Evolutionary conservation across 2,329 filamentous ascomycete genomes (phyloP).

Genomic region (Cytospora mali): DNA sequence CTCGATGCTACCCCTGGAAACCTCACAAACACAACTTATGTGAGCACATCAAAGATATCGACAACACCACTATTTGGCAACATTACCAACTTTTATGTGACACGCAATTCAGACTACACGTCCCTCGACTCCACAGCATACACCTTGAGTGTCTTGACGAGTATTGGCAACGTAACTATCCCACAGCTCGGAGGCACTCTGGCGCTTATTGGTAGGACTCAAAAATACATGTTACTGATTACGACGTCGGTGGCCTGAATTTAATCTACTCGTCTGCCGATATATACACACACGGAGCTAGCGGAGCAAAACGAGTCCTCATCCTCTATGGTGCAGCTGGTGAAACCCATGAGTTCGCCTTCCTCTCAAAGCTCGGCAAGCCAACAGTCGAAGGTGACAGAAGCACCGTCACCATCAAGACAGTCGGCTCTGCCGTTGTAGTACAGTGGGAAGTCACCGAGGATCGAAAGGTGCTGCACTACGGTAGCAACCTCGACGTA

Average conservation of each 20-base stretch:
- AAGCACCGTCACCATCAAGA: slow-evolving; percentile 32
- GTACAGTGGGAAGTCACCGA: slow-evolving; percentile 39
- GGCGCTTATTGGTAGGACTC: slow-evolving; percentile 66
- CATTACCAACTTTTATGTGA: slow-evolving; percentile 62
- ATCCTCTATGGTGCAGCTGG: slow-evolving; percentile 65
- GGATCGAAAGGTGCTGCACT: slow-evolving; percentile 37
- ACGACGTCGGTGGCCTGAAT: slow-evolving; percentile 59
- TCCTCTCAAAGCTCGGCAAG: slow-evolving; percentile 35
- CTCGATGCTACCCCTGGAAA: slow-evolving; percentile 60
- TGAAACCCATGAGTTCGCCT: slow-evolving; percentile 65
- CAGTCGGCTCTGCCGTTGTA: slow-evolving; percentile 30
- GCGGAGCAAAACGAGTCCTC: slow-evolving; percentile 59
- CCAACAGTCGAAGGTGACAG: slow-evolving; percentile 29
- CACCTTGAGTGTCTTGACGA: slow-evolving; percentile 63
- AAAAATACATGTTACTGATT: slow-evolving; percentile 69
- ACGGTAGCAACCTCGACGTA: slow-evolving; percentile 45
- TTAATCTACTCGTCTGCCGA: slow-evolving; percentile 71
- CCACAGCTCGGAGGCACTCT: slow-evolving; percentile 61
- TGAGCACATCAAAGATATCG: slow-evolving; percentile 58
- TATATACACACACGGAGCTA: slow-evolving; percentile 70
- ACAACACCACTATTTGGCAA: slow-evolving; percentile 64
- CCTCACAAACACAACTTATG: slow-evolving; percentile 49
- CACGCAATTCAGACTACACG: slow-evolving; percentile 69
- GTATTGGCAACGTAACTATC: slow-evolving; percentile 57
- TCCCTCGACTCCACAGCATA: slow-evolving; percentile 60